These are phyloP conservation scores for Saccharomycopsis guyanensis DNA, from an alignment of 805 yeast species.

Conservation along the genomic window DNA sequence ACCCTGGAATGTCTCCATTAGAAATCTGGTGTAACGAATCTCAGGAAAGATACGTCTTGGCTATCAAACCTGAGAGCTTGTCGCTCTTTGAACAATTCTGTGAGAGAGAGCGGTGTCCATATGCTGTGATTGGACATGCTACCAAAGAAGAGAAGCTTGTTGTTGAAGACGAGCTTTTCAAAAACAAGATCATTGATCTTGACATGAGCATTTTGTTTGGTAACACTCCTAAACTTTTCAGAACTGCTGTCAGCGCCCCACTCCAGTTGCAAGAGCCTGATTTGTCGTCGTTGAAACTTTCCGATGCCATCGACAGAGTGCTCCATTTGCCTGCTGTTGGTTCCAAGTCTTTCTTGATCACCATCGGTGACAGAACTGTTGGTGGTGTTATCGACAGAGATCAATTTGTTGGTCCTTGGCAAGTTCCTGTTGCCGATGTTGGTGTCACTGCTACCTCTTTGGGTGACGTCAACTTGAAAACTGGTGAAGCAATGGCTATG, in stretches of 20 bases:
- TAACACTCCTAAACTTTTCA: slow-evolving; percentile 92
- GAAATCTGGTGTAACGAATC: slow-evolving; percentile 99
- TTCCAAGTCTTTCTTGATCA: slow-evolving; percentile 86
- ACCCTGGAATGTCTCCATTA: slow-evolving; percentile 99
- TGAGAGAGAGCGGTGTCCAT: slow-evolving; percentile 93
- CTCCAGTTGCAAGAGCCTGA: slow-evolving; percentile 38
- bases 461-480: slow-evolving; percentile 57
- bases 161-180: slow-evolving; percentile 69
- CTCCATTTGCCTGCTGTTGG: slow-evolving; percentile 90
- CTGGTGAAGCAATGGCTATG: slow-evolving; percentile 98
- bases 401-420: slow-evolving; percentile 99
- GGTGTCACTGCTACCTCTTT: slow-evolving; percentile 91
- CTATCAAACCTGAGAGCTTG: slow-evolving; percentile 75
- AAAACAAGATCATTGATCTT: slow-evolving; percentile 86
- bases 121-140: slow-evolving; percentile 92
- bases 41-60: slow-evolving; percentile 95
- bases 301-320: slow-evolving; percentile 74
- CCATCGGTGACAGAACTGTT: slow-evolving; percentile 98
- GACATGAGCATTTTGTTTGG: slow-evolving; percentile 95
- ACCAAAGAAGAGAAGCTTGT: slow-evolving; percentile 78
- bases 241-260: slow-evolving; percentile 58
- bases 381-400: slow-evolving; percentile 96
- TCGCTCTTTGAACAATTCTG: slow-evolving; percentile 70
- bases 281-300: slow-evolving; percentile 25
- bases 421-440: slow-evolving; percentile 96